Conservation (phyloP, 2,329 filamentous ascomycete genomes). For the Trichoderma brevicompactum region DNA sequence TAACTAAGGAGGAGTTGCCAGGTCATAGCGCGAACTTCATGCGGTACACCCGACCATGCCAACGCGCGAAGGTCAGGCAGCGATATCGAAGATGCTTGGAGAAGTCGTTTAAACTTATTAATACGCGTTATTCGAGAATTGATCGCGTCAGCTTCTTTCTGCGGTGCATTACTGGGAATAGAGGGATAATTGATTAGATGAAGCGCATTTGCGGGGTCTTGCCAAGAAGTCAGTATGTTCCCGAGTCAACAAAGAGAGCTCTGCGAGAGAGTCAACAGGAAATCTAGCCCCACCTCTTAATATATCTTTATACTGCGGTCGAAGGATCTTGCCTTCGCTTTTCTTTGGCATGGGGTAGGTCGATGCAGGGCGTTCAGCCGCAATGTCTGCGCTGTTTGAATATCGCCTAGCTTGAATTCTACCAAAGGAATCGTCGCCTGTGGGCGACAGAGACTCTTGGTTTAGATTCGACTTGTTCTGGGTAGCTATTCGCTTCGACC, state of each 20-base stretch:
- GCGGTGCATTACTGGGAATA: constrained; percentile 70
- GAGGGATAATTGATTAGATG: constrained; percentile 91
- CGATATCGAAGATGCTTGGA: constrained; percentile 89
- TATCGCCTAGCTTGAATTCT: constrained; percentile 59
- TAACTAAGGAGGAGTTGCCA: constrained; percentile 97
- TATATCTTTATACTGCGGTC: constrained; percentile 98
- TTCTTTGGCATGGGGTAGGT: constrained; percentile 88
- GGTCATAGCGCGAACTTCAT: constrained; percentile 97
- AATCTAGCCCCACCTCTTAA: constrained; percentile 60
- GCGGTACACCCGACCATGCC: constrained; percentile 92
- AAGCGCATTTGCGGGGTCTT: constrained; percentile 86
- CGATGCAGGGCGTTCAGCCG: constrained; percentile 81
- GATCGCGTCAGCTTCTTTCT: constrained; percentile 84
- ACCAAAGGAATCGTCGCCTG: constrained; percentile 45
- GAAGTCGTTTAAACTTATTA: constrained; percentile 96
- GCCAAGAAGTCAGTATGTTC: background rate
- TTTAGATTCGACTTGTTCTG: constrained; percentile 41
- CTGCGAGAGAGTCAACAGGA: background rate
- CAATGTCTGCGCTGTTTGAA: constrained; percentile 91
- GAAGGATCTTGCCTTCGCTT: constrained; percentile 89
- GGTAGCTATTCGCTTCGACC: constrained; percentile 59
- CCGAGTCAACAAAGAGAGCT: too few species aligned
- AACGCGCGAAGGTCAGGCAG: constrained; percentile 80
- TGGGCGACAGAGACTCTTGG: constrained; percentile 42
- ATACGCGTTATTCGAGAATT: constrained; percentile 89